Conservation (phyloP, 495 filamentous ascomycete species). For the Daldinia childiae region DNA sequence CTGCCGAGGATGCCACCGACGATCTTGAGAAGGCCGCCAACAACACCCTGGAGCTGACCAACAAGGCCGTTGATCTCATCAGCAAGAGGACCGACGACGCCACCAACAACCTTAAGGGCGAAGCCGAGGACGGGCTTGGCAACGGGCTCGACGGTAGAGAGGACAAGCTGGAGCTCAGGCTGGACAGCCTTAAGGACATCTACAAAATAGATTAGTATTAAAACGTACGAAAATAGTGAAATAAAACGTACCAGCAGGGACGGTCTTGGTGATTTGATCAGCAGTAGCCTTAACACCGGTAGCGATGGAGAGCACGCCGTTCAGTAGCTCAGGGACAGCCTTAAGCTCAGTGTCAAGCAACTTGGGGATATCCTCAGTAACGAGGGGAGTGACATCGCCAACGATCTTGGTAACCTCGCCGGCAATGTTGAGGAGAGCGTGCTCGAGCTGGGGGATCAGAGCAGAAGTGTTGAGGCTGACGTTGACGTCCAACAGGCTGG, state of each 20-base stretch:
- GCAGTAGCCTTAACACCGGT: constrained; percentile 33
- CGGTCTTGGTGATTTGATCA: constrained; percentile 16
- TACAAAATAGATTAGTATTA: constrained; percentile 28
- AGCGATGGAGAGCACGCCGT: constrained; percentile 27
- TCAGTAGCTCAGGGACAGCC: constrained; percentile 26
- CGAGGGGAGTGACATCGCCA: constrained; percentile 26
- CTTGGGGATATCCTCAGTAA: not conserved
- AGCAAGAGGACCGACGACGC: constrained; percentile 2
- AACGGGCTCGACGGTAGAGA: constrained; percentile 30
- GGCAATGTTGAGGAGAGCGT: constrained; percentile 25
- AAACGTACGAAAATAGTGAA: no score
- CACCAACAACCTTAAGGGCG: constrained; percentile 24
- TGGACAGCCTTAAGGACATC: constrained; percentile 33
- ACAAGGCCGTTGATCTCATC: constrained; percentile 18
- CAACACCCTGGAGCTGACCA: constrained; percentile 16
- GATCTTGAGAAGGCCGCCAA: constrained; percentile 29
- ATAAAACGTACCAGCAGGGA: constrained; percentile 28
- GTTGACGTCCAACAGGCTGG: not conserved
- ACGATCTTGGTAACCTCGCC: constrained; percentile 32
- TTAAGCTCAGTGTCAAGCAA: constrained; percentile 33
- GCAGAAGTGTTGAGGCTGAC: constrained; percentile 15
- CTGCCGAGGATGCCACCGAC: constrained; percentile 22
- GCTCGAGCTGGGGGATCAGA: constrained; percentile 35
- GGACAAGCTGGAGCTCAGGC: constrained; percentile 42
- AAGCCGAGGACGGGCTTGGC: constrained; percentile 36